phyloP scores from a whole-genome alignment of 305 asterid genomes.

The Ilex paraguariensis region DNA sequence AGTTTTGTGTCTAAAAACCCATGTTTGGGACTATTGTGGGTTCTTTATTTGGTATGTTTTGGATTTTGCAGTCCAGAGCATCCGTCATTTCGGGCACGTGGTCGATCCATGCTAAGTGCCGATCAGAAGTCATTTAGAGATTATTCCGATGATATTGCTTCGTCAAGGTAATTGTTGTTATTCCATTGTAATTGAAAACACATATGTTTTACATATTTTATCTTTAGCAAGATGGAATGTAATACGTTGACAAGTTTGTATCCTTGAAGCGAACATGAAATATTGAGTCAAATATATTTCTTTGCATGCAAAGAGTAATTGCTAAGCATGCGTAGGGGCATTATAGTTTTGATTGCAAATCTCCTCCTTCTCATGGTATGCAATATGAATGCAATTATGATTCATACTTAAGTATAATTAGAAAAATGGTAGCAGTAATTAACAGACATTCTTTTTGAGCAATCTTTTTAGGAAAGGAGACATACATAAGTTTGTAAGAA shows the following conservation, averaged over 20 bases:
- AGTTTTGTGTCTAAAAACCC: no score
- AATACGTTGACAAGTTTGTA: background rate
- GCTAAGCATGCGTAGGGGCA: no score
- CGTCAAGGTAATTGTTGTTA: constrained; percentile 59
- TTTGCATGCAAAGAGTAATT: background rate
- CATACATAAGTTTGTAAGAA: no score
- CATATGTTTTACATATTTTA: no score
- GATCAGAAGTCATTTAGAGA: constrained; percentile 64
- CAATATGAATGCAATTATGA: background rate
- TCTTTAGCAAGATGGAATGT: no score
- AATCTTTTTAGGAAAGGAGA: no score
- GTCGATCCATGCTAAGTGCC: constrained; percentile 92
- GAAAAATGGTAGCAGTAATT: no score
- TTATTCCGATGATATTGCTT: constrained; percentile 52
- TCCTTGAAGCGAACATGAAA: background rate
- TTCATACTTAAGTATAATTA: no score
- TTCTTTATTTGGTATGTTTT: constrained; percentile 14
- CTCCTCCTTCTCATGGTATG: background rate
- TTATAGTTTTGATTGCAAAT: no score
- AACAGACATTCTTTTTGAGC: no score
- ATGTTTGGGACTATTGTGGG: no score
- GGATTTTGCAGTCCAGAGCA: constrained; percentile 80
- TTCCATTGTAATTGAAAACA: no score
- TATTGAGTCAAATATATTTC: background rate
- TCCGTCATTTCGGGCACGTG: constrained; percentile 79